Evolutionary conservation across 2,329 filamentous ascomycete species (phyloP).

Genomic region (Verticillium dahliae): DNA sequence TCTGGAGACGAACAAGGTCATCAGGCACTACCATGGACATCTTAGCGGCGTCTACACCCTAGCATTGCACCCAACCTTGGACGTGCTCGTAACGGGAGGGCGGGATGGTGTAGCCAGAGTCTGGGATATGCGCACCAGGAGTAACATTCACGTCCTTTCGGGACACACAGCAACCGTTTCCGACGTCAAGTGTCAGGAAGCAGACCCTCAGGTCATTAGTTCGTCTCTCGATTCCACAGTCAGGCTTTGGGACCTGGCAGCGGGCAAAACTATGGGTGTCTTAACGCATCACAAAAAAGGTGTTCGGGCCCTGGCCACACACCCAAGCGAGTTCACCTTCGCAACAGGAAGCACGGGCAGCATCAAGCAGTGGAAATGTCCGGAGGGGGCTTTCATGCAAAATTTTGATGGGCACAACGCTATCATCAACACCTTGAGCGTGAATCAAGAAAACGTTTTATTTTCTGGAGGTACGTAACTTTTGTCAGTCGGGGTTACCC

Average conservation of each 20-base stretch:
- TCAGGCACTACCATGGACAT: conserved; percentile 95
- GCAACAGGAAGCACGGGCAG: conserved; percentile 84
- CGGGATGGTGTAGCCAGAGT: conserved; percentile 91
- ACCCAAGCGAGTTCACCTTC: conserved; percentile 94
- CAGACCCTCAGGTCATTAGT: conserved; percentile 91
- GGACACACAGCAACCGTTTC: conserved; percentile 90
- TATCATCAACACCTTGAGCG: conserved; percentile 89
- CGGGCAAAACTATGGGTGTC: conserved; percentile 92
- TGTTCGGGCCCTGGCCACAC: conserved; percentile 74
- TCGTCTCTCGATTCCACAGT: conserved; percentile 90
- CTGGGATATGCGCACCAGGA: conserved; percentile 97
- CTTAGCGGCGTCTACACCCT: conserved; percentile 93
- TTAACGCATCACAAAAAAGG: conserved; percentile 98
- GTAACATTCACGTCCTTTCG: conserved; percentile 87
- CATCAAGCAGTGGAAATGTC: conserved; percentile 99
- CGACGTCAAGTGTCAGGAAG: conserved; percentile 87
- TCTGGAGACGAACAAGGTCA: conserved; percentile 98
- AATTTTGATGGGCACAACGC: conserved; percentile 96
- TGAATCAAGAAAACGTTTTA: conserved; percentile 91
- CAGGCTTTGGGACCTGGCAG: conserved; percentile 89
- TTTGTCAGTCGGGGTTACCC: neutral
- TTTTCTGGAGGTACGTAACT: conserved; percentile 66
- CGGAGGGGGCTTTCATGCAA: conserved; percentile 97
- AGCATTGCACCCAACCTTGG: conserved; percentile 86
- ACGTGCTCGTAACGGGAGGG: conserved; percentile 90